Evolutionary conservation across 495 filamentous ascomycete species (phyloP), one percentile per base, ranked within the genome.

Genomic region (Podospora anserina): DNA sequence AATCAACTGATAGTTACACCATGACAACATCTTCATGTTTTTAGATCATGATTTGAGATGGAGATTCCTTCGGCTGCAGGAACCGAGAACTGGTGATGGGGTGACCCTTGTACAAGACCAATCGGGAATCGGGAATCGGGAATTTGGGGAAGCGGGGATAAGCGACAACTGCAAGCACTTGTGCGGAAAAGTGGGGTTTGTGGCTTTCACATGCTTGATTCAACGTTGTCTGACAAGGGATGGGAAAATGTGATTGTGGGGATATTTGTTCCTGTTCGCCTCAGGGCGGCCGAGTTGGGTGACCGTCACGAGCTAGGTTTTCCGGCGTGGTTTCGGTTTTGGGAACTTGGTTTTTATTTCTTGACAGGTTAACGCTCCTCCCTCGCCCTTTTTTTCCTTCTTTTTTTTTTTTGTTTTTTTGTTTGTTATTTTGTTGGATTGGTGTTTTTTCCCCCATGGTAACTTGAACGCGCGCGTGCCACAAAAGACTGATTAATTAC

Each of bases 181-280:
- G 9, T 0, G 34, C 0, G 0, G 11, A 49, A 49, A 16, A 49
- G 59, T 61, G 59, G 32, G n/a, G 16, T 13, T 5, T 28, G 57
- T 32, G 27, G 59, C 23, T 34, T 61, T 61, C 59, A 61, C 59
- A 61, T 61, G 59, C 59, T 32, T 49, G 39, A 18, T 32, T 26
- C 32, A 18, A 18, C 23, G 18, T 28, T 61, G 27, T 30, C 26
- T 61, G 59, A 61, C 59, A 61, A 28, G 59, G 27, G 59, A 32
- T 61, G 19, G 57, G 19, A n/a, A 20, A 13, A 60, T 23, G 23
- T 23, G 23, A 60, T 32, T 32, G 39, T 49, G 39, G 39, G 39
- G 39, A 49, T 0, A 11, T 11, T 49, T 0, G 39, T 16, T 49
- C 13, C 39, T 49, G 6, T 11, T 16, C 39, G 39, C 39, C 39